These are phyloP conservation scores for Solanum microdontum DNA, from an alignment of 257 asterid species.

Conservation along the genomic window DNA sequence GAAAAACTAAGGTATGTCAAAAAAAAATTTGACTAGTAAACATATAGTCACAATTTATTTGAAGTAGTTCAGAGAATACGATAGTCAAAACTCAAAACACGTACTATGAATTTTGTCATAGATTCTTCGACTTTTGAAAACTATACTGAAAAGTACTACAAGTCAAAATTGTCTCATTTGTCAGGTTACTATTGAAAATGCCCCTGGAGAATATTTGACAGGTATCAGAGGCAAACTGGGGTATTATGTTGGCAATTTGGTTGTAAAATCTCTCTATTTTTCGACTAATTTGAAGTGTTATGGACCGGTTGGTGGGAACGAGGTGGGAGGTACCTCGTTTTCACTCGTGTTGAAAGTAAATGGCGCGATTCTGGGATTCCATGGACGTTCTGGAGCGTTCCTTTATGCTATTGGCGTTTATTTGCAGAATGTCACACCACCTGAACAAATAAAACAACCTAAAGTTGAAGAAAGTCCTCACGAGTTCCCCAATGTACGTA, in stretches of 20 bases:
- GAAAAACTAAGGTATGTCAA: not conserved
- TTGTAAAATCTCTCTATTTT: not conserved
- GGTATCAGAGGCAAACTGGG: not conserved
- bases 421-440: not conserved
- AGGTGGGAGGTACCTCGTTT: not conserved
- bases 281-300: not conserved
- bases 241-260: not conserved
- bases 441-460: not conserved
- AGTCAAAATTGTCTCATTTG: not conserved
- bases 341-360: not conserved
- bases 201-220: conserved; percentile 4
- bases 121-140: not conserved
- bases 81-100: not conserved
- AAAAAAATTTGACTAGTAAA: not conserved
- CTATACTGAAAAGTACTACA: not conserved
- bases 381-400: not conserved
- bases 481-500: not conserved
- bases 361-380: not conserved
- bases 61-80: too few relatives aligned
- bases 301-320: not conserved
- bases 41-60: not conserved
- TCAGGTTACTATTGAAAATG: not conserved
- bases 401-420: conserved; percentile 2
- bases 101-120: not conserved
- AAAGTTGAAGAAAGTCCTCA: not conserved